Percentiles rank a stretch among this genome's conserved stretches.
phyloP scores from a whole-genome alignment of 495 filamentous ascomycete genomes.

The Penicillium antarcticum region DNA sequence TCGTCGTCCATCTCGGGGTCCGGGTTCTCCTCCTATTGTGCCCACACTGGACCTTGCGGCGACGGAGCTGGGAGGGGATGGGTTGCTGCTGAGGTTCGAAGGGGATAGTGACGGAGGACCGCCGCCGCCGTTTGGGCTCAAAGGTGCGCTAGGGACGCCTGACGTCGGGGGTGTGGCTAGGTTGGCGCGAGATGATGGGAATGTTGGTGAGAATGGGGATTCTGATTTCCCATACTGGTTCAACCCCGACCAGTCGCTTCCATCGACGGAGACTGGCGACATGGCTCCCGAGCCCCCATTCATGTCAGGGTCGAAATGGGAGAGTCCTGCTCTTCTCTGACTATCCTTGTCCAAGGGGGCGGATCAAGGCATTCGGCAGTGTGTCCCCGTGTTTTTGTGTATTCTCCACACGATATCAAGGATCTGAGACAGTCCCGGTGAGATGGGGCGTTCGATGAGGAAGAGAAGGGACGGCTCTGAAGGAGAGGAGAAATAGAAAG shows the following conservation, averaged over 20 bases:
- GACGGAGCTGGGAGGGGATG: constrained; percentile 83
- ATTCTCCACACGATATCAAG: constrained; percentile 12
- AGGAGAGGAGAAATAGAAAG: constrained; percentile 27
- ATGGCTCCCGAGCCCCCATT: constrained; percentile 64
- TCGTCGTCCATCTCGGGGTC: constrained; percentile 52
- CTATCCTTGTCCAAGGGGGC: neutral
- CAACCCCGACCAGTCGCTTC: constrained; percentile 85
- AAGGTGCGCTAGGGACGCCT: constrained; percentile 53
- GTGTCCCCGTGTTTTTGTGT: neutral
- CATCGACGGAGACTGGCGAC: constrained; percentile 78
- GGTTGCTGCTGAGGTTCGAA: constrained; percentile 54
- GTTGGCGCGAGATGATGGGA: constrained; percentile 53
- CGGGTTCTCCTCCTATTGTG: constrained; percentile 60
- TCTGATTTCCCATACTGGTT: constrained; percentile 66
- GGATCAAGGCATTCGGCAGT: constrained; percentile 1
- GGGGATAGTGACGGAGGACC: constrained; percentile 6
- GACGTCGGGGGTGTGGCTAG: constrained; percentile 70
- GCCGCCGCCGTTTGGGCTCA: constrained; percentile 51
- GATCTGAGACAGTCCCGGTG: constrained; percentile 20
- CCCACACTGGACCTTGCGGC: constrained; percentile 72
- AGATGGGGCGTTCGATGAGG: neutral
- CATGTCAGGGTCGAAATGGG: constrained; percentile 38
- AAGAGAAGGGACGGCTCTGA: constrained; percentile 16
- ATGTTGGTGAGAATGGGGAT: constrained; percentile 50
- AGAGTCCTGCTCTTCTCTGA: constrained; percentile 2